Evolutionary conservation across 768 basidiomycete species (phyloP), one percentile per base, ranked within the genome.

Genomic region (Agaricus bisporus): DNA sequence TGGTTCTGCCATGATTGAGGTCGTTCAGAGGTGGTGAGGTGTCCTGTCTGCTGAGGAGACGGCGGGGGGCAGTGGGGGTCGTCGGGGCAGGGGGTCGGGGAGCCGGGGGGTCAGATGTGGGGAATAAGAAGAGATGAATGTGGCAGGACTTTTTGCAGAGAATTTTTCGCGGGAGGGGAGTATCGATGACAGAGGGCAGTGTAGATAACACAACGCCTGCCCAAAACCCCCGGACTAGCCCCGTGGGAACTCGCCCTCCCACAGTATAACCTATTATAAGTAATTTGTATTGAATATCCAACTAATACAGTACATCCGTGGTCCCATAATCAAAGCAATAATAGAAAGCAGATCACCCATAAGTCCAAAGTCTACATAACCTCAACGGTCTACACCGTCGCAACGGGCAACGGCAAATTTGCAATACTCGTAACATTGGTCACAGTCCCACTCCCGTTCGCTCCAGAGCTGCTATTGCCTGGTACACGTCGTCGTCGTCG

Each of bases 1-100:
- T 61, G 84, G 75, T 64, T 91, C 88, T 66, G 88, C 83, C 88
- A 90, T 90, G 52, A 43, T 63, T 68, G 43, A 42, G 38, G 51
- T 45, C 48, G 54, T 52, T 22, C 54, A 51, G 41, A 53, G 17
- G 55, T 42, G 51, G 43, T 44, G 54, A 51, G 20, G 51, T 52
- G 39, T 50, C 59, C 54, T 54, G 58, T 35, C 58, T 32, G 56
- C 49, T 41, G 59, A 49, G 54, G 59, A 46, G 48, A 48, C 53
- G 44, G 42, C 58, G 53, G 35, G 45, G 18, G 28, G 8, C 8
- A 32, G 32, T 7, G 49, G 54, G 59, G 46, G 48, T 47, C 51
- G 44, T 39, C 59, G 53, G 35, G 43, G 18, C 22, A 58, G 50
- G 48, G 50, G 56, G 43, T 29, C 43, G 17, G 36, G 37, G 28